Evolutionary conservation across 139 green algal genomes (phyloP), one percentile per base, ranked within the genome.

Genomic region (Cymbomonas tetramitiformis): DNA sequence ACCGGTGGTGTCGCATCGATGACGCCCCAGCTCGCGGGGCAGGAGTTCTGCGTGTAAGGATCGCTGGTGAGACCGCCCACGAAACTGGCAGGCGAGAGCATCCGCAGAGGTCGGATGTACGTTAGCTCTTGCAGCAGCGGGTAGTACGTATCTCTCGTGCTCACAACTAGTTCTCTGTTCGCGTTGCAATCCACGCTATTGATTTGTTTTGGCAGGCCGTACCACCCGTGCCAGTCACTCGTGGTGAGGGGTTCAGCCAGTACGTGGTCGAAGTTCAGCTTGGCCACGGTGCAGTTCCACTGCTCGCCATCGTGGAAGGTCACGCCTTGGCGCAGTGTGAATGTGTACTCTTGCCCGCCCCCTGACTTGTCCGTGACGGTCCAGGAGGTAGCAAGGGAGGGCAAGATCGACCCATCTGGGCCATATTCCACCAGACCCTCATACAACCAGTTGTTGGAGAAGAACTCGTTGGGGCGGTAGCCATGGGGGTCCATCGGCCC

Each of bases 401-500:
- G 53, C 15, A 60, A 10, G 12, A 62, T 64, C 7, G 53, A 10
- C 7, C 53, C 53, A 7, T 12, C 41, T 8, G 26, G 7, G 10
- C 44, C 53, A 46, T 62, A 62, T 24, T 26, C 28, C 7, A 62
- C 53, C 12, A 62, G 53, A 26, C 53, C 53, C 10, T 62, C 53
- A 24, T 62, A 62, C 28, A 62, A 24, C 53, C 53, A 62, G 53
- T 62, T 62, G 53, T 62, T 62, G 23, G 30, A 34, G 53, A 62
- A 62, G 19, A 62, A 58, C 44, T 62, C 53, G 53, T 62, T 62
- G 6, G 53, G 53, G 12, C 26, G 9, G 53, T 62, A 62, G 43
- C 21, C 10, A 64, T 62, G 53, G 38, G 53, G 53, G 10, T 62
- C 19, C 38, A 62, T 9, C 19, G 21, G 44, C 8, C 53, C 53